Percentiles rank a stretch among this genome's conserved stretches.
phyloP scores from a whole-genome alignment of 2,329 filamentous ascomycete species.

The Exophiala oligosperma region DNA sequence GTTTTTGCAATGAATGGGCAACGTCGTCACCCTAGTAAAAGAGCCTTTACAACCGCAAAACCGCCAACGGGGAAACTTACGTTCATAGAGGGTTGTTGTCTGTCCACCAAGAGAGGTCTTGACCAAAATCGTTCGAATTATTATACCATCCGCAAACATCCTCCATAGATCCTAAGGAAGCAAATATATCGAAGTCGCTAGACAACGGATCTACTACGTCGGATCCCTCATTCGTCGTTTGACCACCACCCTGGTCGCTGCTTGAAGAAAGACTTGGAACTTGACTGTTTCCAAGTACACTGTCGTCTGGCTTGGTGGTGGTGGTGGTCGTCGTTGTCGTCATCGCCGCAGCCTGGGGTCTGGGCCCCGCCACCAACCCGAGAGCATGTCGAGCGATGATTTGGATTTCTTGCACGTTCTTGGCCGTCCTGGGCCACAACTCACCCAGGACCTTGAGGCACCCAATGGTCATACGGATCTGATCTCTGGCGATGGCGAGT shows the following conservation, averaged over 20 bases:
- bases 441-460: slow-evolving; percentile 40
- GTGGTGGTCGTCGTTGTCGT: too few relatives aligned
- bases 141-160: background rate
- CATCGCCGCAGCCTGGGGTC: too few relatives aligned
- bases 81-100: background rate
- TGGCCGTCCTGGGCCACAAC: slow-evolving; percentile 40
- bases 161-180: background rate
- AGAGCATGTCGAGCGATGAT: slow-evolving; percentile 39
- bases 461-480: slow-evolving; percentile 45
- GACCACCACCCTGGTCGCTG: background rate
- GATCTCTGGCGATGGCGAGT: slow-evolving; percentile 40
- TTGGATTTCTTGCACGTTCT: slow-evolving; percentile 43
- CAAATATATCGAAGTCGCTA: background rate
- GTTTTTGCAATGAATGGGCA: too few relatives aligned
- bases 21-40: too few relatives aligned
- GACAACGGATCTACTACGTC: background rate
- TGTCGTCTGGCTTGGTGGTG: background rate
- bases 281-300: background rate
- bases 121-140: background rate
- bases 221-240: background rate
- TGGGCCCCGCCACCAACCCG: background rate
- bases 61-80: background rate
- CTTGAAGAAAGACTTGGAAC: background rate
- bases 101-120: background rate
- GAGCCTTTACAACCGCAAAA: background rate